Evolutionary conservation across 2,329 filamentous ascomycete species (phyloP), one percentile per base, ranked within the genome.

Genomic region (Cladosporium oxysporum): DNA sequence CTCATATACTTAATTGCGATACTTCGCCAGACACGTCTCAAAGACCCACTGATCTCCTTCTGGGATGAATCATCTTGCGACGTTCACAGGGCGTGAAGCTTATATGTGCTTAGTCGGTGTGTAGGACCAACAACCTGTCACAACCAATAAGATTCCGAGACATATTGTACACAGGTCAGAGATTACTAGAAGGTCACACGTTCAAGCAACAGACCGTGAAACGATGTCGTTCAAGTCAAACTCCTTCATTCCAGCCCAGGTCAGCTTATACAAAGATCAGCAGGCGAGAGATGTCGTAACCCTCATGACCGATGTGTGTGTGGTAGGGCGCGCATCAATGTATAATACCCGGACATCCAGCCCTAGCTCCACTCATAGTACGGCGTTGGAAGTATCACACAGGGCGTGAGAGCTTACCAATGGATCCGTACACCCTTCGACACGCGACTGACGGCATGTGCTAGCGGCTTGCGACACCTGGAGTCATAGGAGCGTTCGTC

Each of bases 401-500:
- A 55, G 52, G 52, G 52, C 52, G 28, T 55, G 31, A 55, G 28
- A 31, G 52, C 52, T 18, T 55, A 55, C 28, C 52, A 55, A n/a
- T 55, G 31, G 29, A 55, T 55, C 52, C n/a, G 29, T 31, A 55
- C n/a, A 55, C 52, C 28, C 28, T 55, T 11, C 6, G 31, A 33
- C 52, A 55, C 21, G 50, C 50, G 29, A 29, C 50, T n/a, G 18
- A n/a, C 23, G 29, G 50, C 52, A 33, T 33, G n/a, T 55, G 52
- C 52, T 55, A n/a, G 28, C n/a, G 50, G 29, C 50, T 31, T n/a
- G 26, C 23, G 16, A 53, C 16, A 21, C 12, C 31, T 21, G 10
- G 18, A 55, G 52, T 55, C 52, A 55, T 55, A 33, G 10, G 7
- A 11, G 28, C 28, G 52, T 21, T 21, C 52, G 16, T 12, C 41